Evolutionary conservation across 2,329 filamentous ascomycete genomes (phyloP).

Genomic region (Colletotrichum sp.): DNA sequence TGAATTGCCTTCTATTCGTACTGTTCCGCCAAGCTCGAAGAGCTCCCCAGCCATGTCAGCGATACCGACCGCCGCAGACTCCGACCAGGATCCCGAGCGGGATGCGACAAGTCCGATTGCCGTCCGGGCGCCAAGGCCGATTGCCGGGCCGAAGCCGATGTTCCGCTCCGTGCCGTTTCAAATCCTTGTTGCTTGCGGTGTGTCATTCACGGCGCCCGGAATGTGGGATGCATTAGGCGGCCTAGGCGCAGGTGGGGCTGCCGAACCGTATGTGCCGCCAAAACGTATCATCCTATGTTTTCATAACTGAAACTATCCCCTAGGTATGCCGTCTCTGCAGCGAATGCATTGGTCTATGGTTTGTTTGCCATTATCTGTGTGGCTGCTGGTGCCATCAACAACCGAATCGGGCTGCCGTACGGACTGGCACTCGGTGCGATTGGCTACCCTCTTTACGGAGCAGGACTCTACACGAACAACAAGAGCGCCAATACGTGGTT

Average conservation of each 20-base stretch:
- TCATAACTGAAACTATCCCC: not conserved
- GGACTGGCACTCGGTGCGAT: not conserved
- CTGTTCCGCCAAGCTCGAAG: not conserved
- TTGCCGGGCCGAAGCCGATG: not conserved
- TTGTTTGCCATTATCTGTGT: conserved; percentile 3
- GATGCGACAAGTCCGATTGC: not conserved
- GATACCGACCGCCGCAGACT: not conserved
- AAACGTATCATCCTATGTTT: not conserved
- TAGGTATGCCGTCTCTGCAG: not conserved
- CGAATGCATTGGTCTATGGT: not conserved
- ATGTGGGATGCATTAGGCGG: conserved; percentile 11
- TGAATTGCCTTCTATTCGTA: not conserved
- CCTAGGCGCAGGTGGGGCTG: conserved; percentile 1
- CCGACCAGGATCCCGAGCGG: not conserved
- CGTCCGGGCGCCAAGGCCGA: not conserved
- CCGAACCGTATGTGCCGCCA: not conserved
- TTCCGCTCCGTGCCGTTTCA: conserved; percentile 8
- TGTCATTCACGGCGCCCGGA: conserved; percentile 1
- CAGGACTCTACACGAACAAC: conserved; percentile 1
- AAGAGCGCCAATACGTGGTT: conserved; percentile 57
- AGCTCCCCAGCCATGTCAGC: not conserved
- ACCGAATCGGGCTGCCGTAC: not conserved
- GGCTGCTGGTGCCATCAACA: conserved; percentile 2
- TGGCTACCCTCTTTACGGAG: conserved; percentile 1
- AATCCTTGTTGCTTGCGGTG: not conserved